Base-by-base conservation (phyloP, 176 grass and related monocot species). In the Paspalum notatum region DNA sequence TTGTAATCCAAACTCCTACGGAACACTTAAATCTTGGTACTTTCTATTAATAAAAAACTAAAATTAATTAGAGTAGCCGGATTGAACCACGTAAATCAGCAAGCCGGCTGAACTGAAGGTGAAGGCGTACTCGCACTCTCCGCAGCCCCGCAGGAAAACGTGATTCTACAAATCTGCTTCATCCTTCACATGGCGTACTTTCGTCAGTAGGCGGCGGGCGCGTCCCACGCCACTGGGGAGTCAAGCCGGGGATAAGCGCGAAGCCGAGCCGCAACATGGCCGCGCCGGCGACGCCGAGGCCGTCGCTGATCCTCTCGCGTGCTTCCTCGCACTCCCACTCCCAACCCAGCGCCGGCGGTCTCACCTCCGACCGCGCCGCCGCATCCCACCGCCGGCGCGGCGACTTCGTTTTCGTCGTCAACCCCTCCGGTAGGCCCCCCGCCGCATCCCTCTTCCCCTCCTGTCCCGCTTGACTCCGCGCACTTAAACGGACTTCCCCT, bases 341-440 rank as follows among this genome's bases (percentile, higher is more conserved):
- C 78, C 87, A 81, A 4, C 9, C 67, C 41, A 46, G 40, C 72
- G 78, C 71, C 48, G 58, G 46, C 48, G 80, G 91, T 25, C 71
- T 88, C 74, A 47, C 78, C 12, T 76, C 88, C 14, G 80, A 91
- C 45, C 75, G 50, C 38, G 6, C 75, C 56, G 39, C 61, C 40
- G 65, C 73, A 37, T 87, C 80, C 77, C 81, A 75, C 74, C 78
- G 71, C 75, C 86, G 48, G 42, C 80, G 92, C 77, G 77, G 81
- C 51, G 78, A 95, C 69, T 91, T 88, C 62, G 90, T 98, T 67
- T 98, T 98, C 86, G 67, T 98, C 84, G 88, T 98, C 70, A 98
- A 98, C 65, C 96, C 96, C 70, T 89, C 85, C 38, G 95, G 92
- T 95, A 71, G 20, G 62, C 71, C 55, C 71, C 6, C 71, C 55